Conservation (phyloP, 805 yeast species). For the Starmerella asiatica region DNA sequence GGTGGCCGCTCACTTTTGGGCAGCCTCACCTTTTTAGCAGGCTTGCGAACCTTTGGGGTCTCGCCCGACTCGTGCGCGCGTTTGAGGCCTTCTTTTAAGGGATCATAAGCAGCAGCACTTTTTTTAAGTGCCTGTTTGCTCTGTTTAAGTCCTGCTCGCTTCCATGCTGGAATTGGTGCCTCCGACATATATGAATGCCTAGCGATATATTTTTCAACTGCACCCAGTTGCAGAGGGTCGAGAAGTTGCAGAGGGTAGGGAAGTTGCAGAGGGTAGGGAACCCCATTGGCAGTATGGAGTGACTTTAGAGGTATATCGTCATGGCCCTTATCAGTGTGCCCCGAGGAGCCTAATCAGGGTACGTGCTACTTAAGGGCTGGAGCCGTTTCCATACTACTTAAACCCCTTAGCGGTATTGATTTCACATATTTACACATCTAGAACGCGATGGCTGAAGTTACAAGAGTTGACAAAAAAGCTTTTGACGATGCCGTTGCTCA, state of each 20-base stretch:
- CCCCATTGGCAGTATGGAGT: no score
- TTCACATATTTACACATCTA: background rate
- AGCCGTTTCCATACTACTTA: no score
- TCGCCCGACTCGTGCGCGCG: conserved; percentile 19
- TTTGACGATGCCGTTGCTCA: conserved; percentile 17
- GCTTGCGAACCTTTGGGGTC: conserved; percentile 32
- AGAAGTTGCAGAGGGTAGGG: no score
- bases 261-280: no score
- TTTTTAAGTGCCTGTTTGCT: conserved; percentile 27
- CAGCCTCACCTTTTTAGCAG: conserved; percentile 55
- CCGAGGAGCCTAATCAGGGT: no score
- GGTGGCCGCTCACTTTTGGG: conserved; percentile 55
- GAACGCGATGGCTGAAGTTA: conserved; percentile 7
- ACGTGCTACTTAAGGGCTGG: no score
- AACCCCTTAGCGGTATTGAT: background rate
- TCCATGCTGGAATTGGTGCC: conserved; percentile 62
- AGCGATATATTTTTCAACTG: no score
- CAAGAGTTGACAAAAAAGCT: conserved; percentile 15
- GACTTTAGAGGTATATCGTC: no score
- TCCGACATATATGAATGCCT: conserved; percentile 14
- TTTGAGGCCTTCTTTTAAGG: conserved; percentile 22
- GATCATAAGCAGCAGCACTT: conserved; percentile 28
- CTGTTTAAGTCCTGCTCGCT: conserved; percentile 47
- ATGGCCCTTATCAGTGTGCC: no score
- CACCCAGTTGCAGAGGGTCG: no score